phyloP scores from a whole-genome alignment of 257 asterid genomes.

The Solanum arcanum region DNA sequence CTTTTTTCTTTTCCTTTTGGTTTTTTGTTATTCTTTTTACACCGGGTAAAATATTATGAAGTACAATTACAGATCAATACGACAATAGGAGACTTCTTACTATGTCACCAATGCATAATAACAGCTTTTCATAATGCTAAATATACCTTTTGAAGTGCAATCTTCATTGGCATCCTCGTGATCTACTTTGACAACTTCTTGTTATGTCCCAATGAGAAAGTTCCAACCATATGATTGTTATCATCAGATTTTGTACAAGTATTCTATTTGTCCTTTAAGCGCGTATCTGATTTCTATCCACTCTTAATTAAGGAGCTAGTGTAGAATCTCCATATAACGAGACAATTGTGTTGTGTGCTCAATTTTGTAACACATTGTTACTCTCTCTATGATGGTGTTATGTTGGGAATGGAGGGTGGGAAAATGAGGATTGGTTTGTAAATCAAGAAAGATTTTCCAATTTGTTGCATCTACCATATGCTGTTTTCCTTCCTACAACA shows the following conservation, averaged over 20 bases:
- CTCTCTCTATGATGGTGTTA: background rate
- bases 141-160: background rate
- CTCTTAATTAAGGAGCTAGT: background rate
- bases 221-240: background rate
- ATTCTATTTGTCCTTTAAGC: background rate
- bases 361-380: background rate
- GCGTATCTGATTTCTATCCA: background rate
- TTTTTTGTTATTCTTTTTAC: background rate
- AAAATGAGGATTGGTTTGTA: too few species aligned
- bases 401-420: too few species aligned
- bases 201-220: background rate
- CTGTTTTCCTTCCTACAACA: too few species aligned
- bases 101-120: background rate
- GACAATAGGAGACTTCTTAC: background rate
- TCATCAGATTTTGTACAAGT: background rate
- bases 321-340: background rate
- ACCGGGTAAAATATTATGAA: background rate
- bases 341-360: background rate
- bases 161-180: background rate
- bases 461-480: too few species aligned
- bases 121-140: background rate
- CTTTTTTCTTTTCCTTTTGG: background rate
- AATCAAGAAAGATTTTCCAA: too few species aligned
- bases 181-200: background rate
- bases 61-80: background rate